Conservation (phyloP, 176 grass and related monocot genomes). For the Rhynchospora tenuis region DNA sequence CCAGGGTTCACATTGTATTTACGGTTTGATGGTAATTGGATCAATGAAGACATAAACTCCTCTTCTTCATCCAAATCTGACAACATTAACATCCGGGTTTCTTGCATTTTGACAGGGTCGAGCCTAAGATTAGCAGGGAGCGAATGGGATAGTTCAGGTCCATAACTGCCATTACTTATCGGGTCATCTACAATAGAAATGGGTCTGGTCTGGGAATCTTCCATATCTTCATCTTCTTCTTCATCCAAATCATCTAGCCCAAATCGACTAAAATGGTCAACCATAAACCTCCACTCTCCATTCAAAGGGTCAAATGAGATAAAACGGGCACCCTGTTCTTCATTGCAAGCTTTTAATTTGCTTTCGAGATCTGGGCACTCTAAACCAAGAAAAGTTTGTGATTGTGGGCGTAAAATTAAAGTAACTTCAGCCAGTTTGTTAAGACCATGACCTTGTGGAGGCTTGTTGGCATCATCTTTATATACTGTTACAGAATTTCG, state of each 20-base stretch:
- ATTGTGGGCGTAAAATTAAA: constrained; percentile 31
- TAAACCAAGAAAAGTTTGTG: background rate
- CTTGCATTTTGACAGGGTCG: constrained; percentile 79
- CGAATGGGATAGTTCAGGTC: constrained; percentile 72
- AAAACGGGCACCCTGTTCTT: constrained; percentile 78
- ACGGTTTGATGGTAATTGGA: constrained; percentile 21
- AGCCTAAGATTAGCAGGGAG: constrained; percentile 89
- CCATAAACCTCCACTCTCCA: constrained; percentile 70
- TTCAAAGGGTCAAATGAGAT: constrained; percentile 55
- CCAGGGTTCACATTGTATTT: constrained; percentile 30
- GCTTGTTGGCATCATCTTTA: constrained; percentile 55
- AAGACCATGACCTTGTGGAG: constrained; percentile 60
- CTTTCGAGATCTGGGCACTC: constrained; percentile 28
- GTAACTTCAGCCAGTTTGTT: constrained; percentile 93
- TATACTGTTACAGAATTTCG: constrained; percentile 58
- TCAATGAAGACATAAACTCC: constrained; percentile 19
- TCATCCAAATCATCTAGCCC: constrained; percentile 84
- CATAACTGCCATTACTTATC: constrained; percentile 29
- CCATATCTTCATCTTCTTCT: constrained; percentile 86
- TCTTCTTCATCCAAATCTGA: constrained; percentile 28
- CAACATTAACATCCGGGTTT: constrained; percentile 68
- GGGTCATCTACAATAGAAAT: constrained; percentile 43
- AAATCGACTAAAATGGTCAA: constrained; percentile 97
- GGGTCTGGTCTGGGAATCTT: constrained; percentile 42
- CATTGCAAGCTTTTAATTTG: constrained; percentile 24